Percentiles rank a stretch among this genome's conserved stretches.
These are phyloP conservation scores for Mucor mucedo DNA, from an alignment of 371 early-diverging fungal genomes.

Conservation along the genomic window DNA sequence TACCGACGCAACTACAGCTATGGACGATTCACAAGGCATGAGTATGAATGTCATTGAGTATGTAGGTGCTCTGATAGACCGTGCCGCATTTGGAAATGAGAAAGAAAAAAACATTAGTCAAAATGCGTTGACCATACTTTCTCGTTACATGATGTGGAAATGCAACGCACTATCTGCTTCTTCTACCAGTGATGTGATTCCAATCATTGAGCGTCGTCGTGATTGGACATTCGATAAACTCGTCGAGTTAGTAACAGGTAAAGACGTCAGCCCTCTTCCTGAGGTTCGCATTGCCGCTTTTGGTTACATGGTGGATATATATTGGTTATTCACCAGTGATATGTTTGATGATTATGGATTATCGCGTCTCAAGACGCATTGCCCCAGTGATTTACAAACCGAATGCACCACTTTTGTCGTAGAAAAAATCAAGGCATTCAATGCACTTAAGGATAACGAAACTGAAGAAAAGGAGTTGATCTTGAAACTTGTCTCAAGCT, in stretches of 20 bases:
- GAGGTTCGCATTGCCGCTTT: constrained; percentile 41
- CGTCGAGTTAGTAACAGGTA: constrained; percentile 22
- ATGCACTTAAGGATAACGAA: background rate
- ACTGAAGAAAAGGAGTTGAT: constrained; percentile 3
- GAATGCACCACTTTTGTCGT: constrained; percentile 41
- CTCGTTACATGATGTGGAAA: constrained; percentile 54
- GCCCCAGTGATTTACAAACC: constrained; percentile 45
- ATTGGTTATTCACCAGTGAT: constrained; percentile 64
- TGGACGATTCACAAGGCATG: constrained; percentile 48
- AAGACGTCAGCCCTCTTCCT: constrained; percentile 32
- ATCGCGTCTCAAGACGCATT: constrained; percentile 39
- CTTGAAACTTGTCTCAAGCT: constrained; percentile 27
- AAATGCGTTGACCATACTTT: constrained; percentile 43
- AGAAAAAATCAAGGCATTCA: constrained; percentile 39
- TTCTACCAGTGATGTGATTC: constrained; percentile 15
- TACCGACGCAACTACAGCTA: constrained; percentile 38
- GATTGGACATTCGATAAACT: constrained; percentile 42
- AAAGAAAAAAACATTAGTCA: constrained; percentile 41
- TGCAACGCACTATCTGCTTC: constrained; percentile 26
- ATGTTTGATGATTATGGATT: constrained; percentile 43
- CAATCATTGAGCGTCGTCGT: constrained; percentile 37
- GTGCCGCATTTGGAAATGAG: constrained; percentile 37
- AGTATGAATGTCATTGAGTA: constrained; percentile 37
- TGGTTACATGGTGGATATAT: constrained; percentile 55
- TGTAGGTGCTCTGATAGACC: constrained; percentile 34